Evolutionary conservation across 192 early-diverging fungal species (phyloP), one percentile per base, ranked within the genome.

Genomic region (Coemansia biformis): DNA sequence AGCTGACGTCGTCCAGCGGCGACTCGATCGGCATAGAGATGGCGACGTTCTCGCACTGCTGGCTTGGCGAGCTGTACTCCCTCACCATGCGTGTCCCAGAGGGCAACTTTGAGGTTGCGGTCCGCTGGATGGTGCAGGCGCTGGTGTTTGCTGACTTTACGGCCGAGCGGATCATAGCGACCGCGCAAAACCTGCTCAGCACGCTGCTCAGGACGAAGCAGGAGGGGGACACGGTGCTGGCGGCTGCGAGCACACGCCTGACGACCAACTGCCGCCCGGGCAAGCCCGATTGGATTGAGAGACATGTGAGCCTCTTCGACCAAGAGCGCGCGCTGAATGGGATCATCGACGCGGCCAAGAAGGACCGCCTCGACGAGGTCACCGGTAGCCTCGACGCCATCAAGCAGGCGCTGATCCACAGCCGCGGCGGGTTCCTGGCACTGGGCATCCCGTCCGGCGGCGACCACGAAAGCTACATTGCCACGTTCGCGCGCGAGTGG

Each of bases 111-210:
- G 52, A 48, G 23, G 35, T 52, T 2, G 64, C 67, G 16, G 58
- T 62, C 5, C 70, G 77, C 38, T 77, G 79, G 51, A 37, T 86
- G 31, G 34, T 79, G 0, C 69, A 77, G 18, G 73, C 67, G 1
- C 15, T 92, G 15, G 59, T 86, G 51, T 85, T 85, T 57, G 66
- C 83, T 3, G 54, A 72, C 15, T 90, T 89, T 47, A 79, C 82
- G 15, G 59, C 70, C 15, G 88, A 89, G 45, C 77, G 90, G 1
- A 70, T 92, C 40, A 15, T 82, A n/a, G 78, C 83, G 0, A 60
- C 76, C 3, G 79, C 81, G 13, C 86, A 89, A 66, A 89, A 88
- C 52, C 49, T 89, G 42, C 57, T 81, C 19, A 76, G 75, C 14
- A 78, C 83, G n/a, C 76, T 89, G 24, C 46, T 52, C 36, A 82